Conservation (phyloP, 73 alveolate genomes). For the Paramecium octaurelia region DNA sequence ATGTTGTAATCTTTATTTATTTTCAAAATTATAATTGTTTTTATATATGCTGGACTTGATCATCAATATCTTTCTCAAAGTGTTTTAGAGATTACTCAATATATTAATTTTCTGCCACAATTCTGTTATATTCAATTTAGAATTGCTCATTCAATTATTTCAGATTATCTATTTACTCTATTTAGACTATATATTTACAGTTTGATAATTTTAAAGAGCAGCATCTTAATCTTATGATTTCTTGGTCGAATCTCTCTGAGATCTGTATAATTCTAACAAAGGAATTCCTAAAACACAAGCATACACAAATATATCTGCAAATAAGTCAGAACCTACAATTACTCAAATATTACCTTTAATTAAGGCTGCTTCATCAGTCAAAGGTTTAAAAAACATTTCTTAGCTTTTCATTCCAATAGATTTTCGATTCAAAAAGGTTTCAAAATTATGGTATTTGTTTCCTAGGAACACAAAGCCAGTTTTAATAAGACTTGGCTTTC, state of each 20-base stretch:
- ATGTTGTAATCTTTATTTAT: not conserved
- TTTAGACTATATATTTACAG: not conserved
- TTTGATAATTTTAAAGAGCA: not conserved
- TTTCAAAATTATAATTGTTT: not conserved
- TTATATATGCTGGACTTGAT: not conserved
- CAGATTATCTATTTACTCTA: not conserved
- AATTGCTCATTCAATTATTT: not conserved
- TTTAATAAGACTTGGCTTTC: not conserved
- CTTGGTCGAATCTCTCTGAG: not conserved
- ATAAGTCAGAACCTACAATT: not conserved
- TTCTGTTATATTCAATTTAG: not conserved
- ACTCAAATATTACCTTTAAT: not conserved
- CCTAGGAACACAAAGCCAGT: not conserved
- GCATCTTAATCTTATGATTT: not conserved
- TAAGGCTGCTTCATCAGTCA: slow-evolving; percentile 7
- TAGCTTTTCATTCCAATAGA: not conserved
- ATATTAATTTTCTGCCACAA: not conserved
- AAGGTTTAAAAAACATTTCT: not conserved
- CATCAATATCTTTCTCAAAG: not conserved
- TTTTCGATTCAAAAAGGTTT: not conserved
- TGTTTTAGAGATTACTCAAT: not conserved
- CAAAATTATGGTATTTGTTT: not conserved
- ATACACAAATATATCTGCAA: slow-evolving; percentile 20
- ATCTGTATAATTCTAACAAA: not conserved
- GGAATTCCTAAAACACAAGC: slow-evolving; percentile 24